Evolutionary conservation across 139 green algal genomes (phyloP), one percentile per base, ranked within the genome.

Genomic region (Chlamydomonas asymmetrica): DNA sequence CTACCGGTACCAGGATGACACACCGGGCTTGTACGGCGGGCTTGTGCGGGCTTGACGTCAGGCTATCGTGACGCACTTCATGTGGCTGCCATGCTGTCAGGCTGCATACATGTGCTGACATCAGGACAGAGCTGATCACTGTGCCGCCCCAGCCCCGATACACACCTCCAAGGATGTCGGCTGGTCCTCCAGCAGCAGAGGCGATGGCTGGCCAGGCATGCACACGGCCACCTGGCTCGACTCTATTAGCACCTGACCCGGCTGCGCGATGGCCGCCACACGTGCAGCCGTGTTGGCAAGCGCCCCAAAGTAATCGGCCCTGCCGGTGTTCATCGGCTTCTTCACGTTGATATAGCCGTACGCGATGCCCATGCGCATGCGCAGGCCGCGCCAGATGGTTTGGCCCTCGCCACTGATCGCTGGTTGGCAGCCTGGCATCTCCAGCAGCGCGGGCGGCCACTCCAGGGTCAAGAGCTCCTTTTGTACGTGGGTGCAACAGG

Each of bases 281-380:
- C 92, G 71, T 0, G 92, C 92, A 5, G 92, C 92, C 40, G 88
- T 77, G 76, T 97, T 97, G 39, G 91, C 80, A 72, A 97, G 73
- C 29, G 79, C 81, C 4, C 92, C 92, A 77, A 91, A 96, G 82
- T 96, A 96, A 79, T 97, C 92, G 9, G 92, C 91, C 2, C 91
- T 81, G 84, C 90, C 90, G 64, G 91, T 94, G 78, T 92, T 94
- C 48, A 95, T 80, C 4, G 91, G 89, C 49, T 92, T 90, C 39
- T 89, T 88, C 52, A 80, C 76, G 45, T 73, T 80, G 66, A 86
- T 79, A 32, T 80, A 68, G 29, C 92, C 92, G 54, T 74, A 93
- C 2, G 87, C 81, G 71, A 95, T 89, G 63, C 92, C 92, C 43
- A 97, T 84, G n/a, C 84, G 82, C 62, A 95, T 83, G 2, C 87